Percentiles rank a stretch among this genome's conserved stretches.
Conservation (phyloP, 1,284 basidiomycete species). For the Rugosomyces carneus region DNA sequence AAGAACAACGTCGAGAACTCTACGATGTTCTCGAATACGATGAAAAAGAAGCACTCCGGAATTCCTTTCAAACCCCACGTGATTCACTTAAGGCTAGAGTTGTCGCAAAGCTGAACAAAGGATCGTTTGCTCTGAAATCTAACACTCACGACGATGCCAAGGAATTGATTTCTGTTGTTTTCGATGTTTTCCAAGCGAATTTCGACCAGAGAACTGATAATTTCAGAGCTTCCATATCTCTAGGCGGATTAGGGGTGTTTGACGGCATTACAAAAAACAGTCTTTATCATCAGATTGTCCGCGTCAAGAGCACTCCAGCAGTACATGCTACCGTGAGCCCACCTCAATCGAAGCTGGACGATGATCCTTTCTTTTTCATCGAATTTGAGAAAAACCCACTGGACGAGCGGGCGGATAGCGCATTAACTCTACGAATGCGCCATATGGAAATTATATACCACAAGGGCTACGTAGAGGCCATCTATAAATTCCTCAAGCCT, state of each 20-base stretch:
- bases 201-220: conserved; percentile 86
- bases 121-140: conserved; percentile 77
- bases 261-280: conserved; percentile 86
- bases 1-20: conserved; percentile 89
- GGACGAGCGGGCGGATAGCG: conserved; percentile 90
- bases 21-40: conserved; percentile 96
- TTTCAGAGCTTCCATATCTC: conserved; percentile 72
- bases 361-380: conserved; percentile 87
- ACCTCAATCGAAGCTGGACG: conserved; percentile 25
- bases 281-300: conserved; percentile 89
- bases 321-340: conserved; percentile 16
- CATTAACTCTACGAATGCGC: conserved; percentile 85
- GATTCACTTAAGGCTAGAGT: conserved; percentile 83
- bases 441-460: conserved; percentile 99
- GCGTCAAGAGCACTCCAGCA: conserved; percentile 63
- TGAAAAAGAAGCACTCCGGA: conserved; percentile 70
- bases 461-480: conserved; percentile 88
- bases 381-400: conserved; percentile 93
- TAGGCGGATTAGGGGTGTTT: conserved; percentile 87
- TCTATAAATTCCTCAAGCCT: conserved; percentile 92
- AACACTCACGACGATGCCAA: conserved; percentile 57
- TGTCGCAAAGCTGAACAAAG: conserved; percentile 76
- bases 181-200: conserved; percentile 85
- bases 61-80: conserved; percentile 64
- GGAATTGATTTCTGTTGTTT: conserved; percentile 87